These are phyloP conservation scores for Aspergillus conjunctus DNA, from an alignment of 495 filamentous ascomycete species.

Conservation along the genomic window DNA sequence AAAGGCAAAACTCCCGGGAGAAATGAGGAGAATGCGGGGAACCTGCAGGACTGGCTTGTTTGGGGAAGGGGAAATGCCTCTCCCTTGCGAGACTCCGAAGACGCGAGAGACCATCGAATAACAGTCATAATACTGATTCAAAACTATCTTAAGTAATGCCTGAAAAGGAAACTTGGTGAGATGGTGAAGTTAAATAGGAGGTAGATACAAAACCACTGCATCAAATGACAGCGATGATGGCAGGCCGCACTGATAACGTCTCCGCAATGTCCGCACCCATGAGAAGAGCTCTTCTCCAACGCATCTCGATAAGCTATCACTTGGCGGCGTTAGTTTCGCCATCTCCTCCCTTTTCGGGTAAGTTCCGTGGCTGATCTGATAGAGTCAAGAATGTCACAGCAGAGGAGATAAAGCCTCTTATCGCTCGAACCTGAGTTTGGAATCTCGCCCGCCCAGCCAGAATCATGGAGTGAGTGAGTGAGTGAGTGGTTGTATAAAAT, in stretches of 20 bases:
- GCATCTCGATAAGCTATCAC: constrained; percentile 26
- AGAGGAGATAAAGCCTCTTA: constrained; percentile 16
- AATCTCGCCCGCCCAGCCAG: no score
- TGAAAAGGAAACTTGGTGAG: neutral
- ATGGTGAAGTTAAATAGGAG: neutral
- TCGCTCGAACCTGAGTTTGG: constrained; percentile 1
- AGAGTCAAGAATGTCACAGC: neutral
- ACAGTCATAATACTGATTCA: neutral
- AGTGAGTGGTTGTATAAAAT: constrained; percentile 8
- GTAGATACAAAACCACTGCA: neutral
- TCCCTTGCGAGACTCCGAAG: neutral
- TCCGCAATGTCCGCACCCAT: neutral
- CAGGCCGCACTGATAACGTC: neutral
- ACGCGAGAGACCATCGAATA: neutral
- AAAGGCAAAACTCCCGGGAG: no score
- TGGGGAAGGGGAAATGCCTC: no score
- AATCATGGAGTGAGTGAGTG: neutral
- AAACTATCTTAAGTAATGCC: neutral
- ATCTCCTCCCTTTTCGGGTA: constrained; percentile 35
- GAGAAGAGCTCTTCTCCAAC: neutral
- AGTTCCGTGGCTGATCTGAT: constrained; percentile 4
- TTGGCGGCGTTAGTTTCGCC: constrained; percentile 37
- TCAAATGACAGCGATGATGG: neutral
- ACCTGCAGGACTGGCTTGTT: no score
- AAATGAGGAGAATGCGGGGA: no score